Evolutionary conservation across 176 grass and related monocot species (phyloP), one percentile per base, ranked within the genome.

Genomic region (Avena sativa): DNA sequence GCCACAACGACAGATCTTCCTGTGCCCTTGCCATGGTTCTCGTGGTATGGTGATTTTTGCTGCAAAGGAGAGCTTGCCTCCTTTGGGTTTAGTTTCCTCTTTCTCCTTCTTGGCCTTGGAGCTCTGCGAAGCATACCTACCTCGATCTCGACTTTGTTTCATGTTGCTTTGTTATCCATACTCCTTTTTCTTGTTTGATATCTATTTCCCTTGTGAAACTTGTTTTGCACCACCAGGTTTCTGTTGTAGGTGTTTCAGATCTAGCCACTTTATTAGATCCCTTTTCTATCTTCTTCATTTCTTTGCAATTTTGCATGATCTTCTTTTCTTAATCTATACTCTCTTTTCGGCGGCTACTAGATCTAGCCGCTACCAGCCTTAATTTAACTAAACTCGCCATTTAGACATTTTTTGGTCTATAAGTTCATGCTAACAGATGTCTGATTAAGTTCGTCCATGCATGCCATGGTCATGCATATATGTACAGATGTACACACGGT

Each of bases 1-100:
- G 5, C 25, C 25, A 10, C 28, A 28, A 28, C 26, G 26, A 28
- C 14, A 11, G 49, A 77, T 77, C 51, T 55, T 56, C 26, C 38
- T 71, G 36, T 46, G 17, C 68, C 19, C 40, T 11, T 71, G 1
- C 10, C 36, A 16, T 43, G 17, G 23, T 52, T 51, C 25, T 11
- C 1, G 46, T 16, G 47, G 6, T 52, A 23, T n/a, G 49, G 3
- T 56, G 50, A 34, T 34, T 56, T 36, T 20, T 36, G 50, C 50
- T 56, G 74, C 74, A 77, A 77, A 12, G 50, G 50, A 77, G 74
- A 34, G 51, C 16, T 56, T 77, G 28, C 51, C 16, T 77, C 26
- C 25, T 77, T 32, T 56, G 74, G 9, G 74, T 56, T 77, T 2
- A 5, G 26, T 55, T 76, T 32, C 26, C 49, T 56, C 26, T 56